phyloP scores from a whole-genome alignment of 208 protist genomes.

The Lotmaria passim region DNA sequence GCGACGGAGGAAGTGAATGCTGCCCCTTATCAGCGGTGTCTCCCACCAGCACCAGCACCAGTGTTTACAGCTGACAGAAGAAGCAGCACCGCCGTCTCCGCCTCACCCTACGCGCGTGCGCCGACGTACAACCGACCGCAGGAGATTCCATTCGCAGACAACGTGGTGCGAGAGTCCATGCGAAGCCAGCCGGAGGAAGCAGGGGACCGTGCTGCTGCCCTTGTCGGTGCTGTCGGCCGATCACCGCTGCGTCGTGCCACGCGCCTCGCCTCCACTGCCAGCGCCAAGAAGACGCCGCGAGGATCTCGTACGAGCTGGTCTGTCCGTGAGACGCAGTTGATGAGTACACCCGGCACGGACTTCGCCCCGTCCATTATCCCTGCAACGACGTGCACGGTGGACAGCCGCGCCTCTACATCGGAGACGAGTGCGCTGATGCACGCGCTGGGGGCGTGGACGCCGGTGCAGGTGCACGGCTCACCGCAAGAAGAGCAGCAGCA shows the following conservation, averaged over 20 bases:
- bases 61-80: not conserved
- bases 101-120: constrained; percentile 1
- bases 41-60: not conserved
- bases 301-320: not conserved
- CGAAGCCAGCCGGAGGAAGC: not conserved
- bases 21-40: too few species aligned
- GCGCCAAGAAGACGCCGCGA: not conserved
- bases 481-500: not conserved
- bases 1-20: too few species aligned
- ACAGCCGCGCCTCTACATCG: constrained; percentile 7
- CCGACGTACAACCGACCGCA: constrained; percentile 4
- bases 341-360: constrained; percentile 18
- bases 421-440: constrained; percentile 19
- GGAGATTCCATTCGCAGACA: too few species aligned
- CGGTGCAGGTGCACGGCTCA: not conserved
- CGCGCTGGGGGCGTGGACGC: constrained; percentile 17
- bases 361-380: constrained; percentile 20
- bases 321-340: constrained; percentile 7
- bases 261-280: not conserved
- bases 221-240: not conserved
- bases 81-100: not conserved
- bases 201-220: too few species aligned
- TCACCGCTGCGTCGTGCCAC: not conserved
- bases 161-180: not conserved
- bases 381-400: not conserved